Base-by-base conservation (phyloP, 1,284 basidiomycete genomes). In the Melampsora occidentalis region DNA sequence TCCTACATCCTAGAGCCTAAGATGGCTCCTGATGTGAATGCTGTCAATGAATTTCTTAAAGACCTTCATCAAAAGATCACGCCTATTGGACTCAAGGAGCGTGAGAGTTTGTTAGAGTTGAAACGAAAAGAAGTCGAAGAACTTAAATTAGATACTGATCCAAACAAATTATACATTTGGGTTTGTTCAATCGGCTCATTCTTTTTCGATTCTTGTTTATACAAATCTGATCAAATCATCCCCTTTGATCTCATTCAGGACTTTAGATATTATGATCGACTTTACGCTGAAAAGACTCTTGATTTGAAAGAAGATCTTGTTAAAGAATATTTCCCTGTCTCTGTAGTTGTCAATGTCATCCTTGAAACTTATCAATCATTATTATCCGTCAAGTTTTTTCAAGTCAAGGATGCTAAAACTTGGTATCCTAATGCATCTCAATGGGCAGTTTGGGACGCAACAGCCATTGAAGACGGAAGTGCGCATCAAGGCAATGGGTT, bases 291-390 rank as follows among this genome's bases (percentile, higher is more conserved):
- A 31, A 28, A 33, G 35, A 86, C 86, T 35, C 85, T 92, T 9
- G 84, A 86, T 65, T 85, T 92, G 42, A 90, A 93, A 78, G 90
- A 92, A 79, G 87, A 87, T 76, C 85, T 89, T 20, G 88, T 93
- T 78, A 92, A 93, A 83, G 90, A 93, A 81, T 92, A 92, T 82
- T 92, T 94, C 86, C 91, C 91, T 0, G 92, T 93, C 1, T 85
- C 88, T 1, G 86, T 89, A 28, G 90, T 94, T 59, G 90, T 93
- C 5, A 89, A 90, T 3, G 86, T 89, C 0, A 91, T 94, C 79
- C 85, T 94, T 61, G 85, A 88, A 33, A 91, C 93, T 80, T 94
- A 94, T 82, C 90, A 92, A 82, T 88, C 88, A 77, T 83, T 94
- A 20, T 86, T 94, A 18, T 86, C 89, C 16, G 90, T 94, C 49